These are phyloP conservation scores for Psilocybe subaeruginosa DNA, from an alignment of 768 basidiomycete species.

Conservation along the genomic window DNA sequence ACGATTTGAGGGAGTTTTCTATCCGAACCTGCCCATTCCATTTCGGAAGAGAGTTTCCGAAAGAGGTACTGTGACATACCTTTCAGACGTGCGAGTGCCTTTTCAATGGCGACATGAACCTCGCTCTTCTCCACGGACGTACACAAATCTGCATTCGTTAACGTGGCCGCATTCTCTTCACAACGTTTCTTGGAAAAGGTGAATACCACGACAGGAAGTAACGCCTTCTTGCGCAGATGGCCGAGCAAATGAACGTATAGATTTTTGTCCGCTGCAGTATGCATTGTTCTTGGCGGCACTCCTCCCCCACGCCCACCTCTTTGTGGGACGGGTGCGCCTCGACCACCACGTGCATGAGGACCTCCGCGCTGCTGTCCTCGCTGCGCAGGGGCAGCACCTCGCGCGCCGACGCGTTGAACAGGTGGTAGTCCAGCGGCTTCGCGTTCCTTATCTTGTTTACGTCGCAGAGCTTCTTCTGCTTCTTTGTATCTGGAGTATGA, in stretches of 20 bases:
- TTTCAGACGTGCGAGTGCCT: slow-evolving; percentile 88
- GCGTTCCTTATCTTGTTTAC: slow-evolving; percentile 98
- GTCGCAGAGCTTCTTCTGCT: slow-evolving; percentile 82
- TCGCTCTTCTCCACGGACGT: slow-evolving; percentile 94
- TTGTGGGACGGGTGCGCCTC: slow-evolving; percentile 35
- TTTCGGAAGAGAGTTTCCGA: slow-evolving; percentile 4
- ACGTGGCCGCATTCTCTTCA: slow-evolving; percentile 92
- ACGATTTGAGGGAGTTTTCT: slow-evolving; percentile 91
- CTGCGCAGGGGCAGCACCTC: slow-evolving; percentile 61
- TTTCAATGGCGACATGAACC: slow-evolving; percentile 92
- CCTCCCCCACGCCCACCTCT: slow-evolving; percentile 51
- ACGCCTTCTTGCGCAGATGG: slow-evolving; percentile 79
- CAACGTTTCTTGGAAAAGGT: slow-evolving; percentile 97
- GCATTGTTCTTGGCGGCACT: slow-evolving; percentile 53
- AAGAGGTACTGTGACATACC: slow-evolving; percentile 44
- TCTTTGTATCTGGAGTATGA: slow-evolving; percentile 72
- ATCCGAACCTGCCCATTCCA: slow-evolving; percentile 69
- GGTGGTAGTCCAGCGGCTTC: slow-evolving; percentile 93
- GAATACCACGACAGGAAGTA: slow-evolving; percentile 95
- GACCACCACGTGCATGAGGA: slow-evolving; percentile 42
- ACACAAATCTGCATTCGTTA: slow-evolving; percentile 88
- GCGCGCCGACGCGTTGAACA: slow-evolving; percentile 81
- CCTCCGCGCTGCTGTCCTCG: slow-evolving; percentile 62
- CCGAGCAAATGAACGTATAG: slow-evolving; percentile 92
- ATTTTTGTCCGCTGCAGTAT: slow-evolving; percentile 81